Evolutionary conservation across 345 rosid species (phyloP), one percentile per base, ranked within the genome.

Genomic region (thale cress (Arabidopsis thaliana)): DNA sequence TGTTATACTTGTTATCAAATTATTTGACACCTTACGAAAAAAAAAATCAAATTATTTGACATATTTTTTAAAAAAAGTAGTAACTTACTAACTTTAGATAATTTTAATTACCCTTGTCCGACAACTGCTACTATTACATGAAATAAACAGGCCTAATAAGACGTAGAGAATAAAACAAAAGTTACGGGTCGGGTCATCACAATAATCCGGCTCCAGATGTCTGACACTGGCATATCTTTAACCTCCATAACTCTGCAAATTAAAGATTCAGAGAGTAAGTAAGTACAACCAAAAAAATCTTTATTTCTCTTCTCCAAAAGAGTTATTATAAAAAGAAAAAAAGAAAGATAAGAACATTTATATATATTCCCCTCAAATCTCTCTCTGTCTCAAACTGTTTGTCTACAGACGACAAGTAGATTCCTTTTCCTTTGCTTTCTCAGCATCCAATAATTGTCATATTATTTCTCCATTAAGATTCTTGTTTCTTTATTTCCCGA

Each of bases 391-490:
- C 42, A 63, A 30, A 77, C 80, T 77, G 76, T 64, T 77, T 70
- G 76, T 77, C 76, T 70, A 77, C 46, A 56, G 80, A 70, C 46
- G 72, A 63, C 76, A 77, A 77, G 60, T 77, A 63, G 80, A 70
- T 77, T 77, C 80, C 68, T 50, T 61, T 45, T 73, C 34, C 14
- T 53, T 65, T 65, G 37, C 60, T 76, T 60, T 76, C 36, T 20
- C 79, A 67, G 68, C 79, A 67, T 67, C 80, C 76, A 77, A 77
- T 77, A 56, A 77, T 77, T 77, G 80, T 64, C 80, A 28, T 64
- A 70, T 77, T 70, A 64, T 70, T 70, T 77, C 46, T 32, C 71
- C 6, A n/a, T n/a, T 14, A 46, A 70, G 80, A 77, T 77, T 70
- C 76, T 77, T 63, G 28, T 69, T 63, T 63, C 30, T 69, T 63